Evolutionary conservation across 2,329 filamentous ascomycete genomes (phyloP).

Genomic region (Coniochaeta sp.): DNA sequence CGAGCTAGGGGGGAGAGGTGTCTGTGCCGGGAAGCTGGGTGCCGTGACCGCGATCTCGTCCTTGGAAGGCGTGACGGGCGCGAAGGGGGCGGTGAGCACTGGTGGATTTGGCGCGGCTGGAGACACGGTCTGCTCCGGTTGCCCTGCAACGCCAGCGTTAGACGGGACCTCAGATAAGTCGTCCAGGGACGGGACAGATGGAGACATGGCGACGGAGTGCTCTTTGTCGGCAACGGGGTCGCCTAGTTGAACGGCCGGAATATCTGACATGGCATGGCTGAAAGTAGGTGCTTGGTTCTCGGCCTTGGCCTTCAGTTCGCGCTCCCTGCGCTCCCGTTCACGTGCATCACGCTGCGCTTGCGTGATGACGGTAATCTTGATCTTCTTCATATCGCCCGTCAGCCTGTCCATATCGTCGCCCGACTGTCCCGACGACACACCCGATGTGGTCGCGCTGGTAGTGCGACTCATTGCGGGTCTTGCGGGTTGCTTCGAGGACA

Average conservation of each 20-base stretch:
- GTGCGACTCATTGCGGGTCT: constrained; percentile 7
- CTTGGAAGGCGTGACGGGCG: not conserved
- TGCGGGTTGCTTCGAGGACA: not conserved
- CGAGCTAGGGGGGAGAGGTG: constrained; percentile 9
- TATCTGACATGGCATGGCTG: not conserved
- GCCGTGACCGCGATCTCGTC: not conserved
- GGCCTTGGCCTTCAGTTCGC: constrained; percentile 10
- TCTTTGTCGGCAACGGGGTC: not conserved
- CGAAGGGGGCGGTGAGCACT: not conserved
- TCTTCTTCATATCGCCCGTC: constrained; percentile 52
- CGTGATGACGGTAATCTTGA: constrained; percentile 54
- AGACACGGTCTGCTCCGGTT: not conserved
- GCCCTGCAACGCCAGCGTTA: not conserved
- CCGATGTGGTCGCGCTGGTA: not conserved
- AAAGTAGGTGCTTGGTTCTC: not conserved
- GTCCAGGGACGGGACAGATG: not conserved
- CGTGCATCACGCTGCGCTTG: constrained; percentile 50
- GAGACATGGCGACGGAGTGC: not conserved
- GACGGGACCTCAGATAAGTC: not conserved
- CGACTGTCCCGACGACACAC: not conserved
- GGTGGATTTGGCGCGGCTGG: not conserved
- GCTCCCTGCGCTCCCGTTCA: constrained; percentile 19
- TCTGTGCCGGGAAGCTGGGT: constrained; percentile 6
- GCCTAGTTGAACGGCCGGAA: not conserved
- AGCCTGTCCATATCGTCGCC: constrained; percentile 45